Base-by-base conservation (phyloP, 1,284 basidiomycete genomes). In the Malassezia restricta region DNA sequence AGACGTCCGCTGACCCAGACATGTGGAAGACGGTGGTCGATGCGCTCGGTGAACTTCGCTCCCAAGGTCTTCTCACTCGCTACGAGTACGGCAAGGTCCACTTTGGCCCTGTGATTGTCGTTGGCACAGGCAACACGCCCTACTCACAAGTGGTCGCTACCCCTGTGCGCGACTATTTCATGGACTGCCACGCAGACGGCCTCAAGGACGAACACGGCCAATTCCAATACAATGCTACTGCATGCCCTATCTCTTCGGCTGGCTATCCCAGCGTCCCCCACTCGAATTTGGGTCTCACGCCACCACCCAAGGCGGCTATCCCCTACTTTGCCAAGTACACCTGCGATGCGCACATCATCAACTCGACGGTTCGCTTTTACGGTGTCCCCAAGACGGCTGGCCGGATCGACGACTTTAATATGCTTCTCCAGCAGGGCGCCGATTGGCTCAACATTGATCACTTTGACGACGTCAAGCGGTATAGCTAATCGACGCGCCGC, bases 101-200 rank as follows among this genome's bases (percentile, higher is more conserved):
- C 17, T 51, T 50, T 50, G 66, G 66, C 8, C 66, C 65, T 0
- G 35, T 65, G 5, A 37, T 43, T 9, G 54, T 64, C 8, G 51
- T 68, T 8, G 51, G 64, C 28, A 68, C 66, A n/a, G 66, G 66
- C 14, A 64, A 64, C 48, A 67, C 62, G 28, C 57, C 58, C 14
- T 57, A 56, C 5, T 20, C 60, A 2, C 44, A 59, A 11, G 45
- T 65, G 2, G 57, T 61, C 2, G 28, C 62, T 3, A 37, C 43
- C 9, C 24, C 5, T 1, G 17, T 35, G 6, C 57, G 61, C 1
- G 56, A 61, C 51, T 42, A 61, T 20, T 68, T 65, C 45, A 49
- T 65, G 11, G 65, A 66, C 45, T 54, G 57, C 56, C 63, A 62
- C 2, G 50, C 65, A 0, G 56, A 63, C 32, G 49, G 54, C 7